phyloP scores from a whole-genome alignment of 495 filamentous ascomycete genomes.

The Pseudotulostoma volvatum region DNA sequence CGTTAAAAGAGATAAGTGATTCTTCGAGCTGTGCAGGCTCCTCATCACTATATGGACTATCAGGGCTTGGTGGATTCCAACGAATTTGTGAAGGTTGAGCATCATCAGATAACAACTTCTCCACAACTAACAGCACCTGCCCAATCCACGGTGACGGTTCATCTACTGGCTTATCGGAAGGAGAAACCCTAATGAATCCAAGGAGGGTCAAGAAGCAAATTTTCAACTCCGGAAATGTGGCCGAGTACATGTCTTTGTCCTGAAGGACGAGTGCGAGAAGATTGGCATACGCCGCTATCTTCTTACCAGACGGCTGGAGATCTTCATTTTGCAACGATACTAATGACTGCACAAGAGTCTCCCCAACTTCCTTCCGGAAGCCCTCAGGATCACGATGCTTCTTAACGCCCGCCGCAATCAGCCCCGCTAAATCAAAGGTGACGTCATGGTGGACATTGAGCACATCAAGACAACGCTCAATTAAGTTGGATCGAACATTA shows the following conservation, averaged over 20 bases:
- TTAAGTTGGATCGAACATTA: slow-evolving; percentile 55
- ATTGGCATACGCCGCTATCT: slow-evolving; percentile 86
- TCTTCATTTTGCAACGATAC: slow-evolving; percentile 73
- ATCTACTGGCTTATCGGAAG: slow-evolving; percentile 43
- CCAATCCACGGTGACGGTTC: slow-evolving; percentile 83
- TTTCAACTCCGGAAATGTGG: slow-evolving; percentile 57
- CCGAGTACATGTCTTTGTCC: slow-evolving; percentile 62
- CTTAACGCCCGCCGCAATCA: slow-evolving; percentile 61
- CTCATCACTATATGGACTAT: slow-evolving; percentile 27
- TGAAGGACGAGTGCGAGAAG: slow-evolving; percentile 78
- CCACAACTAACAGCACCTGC: slow-evolving; percentile 74
- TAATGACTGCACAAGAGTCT: slow-evolving; percentile 70
- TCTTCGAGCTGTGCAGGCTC: slow-evolving; percentile 40
- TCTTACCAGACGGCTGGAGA: slow-evolving; percentile 51
- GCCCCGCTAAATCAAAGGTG: slow-evolving; percentile 78
- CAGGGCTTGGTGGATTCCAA: slow-evolving; percentile 49
- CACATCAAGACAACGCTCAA: slow-evolving; percentile 80
- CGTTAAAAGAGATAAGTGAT: slow-evolving; percentile 44
- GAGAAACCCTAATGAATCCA: slow-evolving; percentile 55
- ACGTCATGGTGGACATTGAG: slow-evolving; percentile 74
- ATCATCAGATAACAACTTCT: slow-evolving; percentile 78
- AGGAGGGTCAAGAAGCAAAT: slow-evolving; percentile 63
- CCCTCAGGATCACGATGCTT: slow-evolving; percentile 47
- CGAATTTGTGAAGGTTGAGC: slow-evolving; percentile 57
- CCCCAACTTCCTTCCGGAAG: slow-evolving; percentile 58